Conservation (phyloP, 1,284 basidiomycete species). For the Mrakiaceae sp. region DNA sequence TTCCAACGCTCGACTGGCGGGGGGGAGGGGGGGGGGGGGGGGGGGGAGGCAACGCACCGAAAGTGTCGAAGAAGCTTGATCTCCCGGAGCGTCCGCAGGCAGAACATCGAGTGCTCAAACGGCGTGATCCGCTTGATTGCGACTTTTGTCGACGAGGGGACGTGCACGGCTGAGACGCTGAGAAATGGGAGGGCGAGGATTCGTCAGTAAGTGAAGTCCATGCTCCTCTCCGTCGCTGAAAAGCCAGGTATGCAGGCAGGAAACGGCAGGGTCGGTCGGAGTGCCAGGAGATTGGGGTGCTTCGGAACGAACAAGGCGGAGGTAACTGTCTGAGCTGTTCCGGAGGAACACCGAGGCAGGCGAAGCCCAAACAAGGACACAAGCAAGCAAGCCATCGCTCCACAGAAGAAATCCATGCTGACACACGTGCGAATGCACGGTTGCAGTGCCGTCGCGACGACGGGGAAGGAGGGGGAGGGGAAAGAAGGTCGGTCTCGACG, state of each 20-base stretch:
- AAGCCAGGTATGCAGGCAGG: background rate
- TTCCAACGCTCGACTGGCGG: conserved; percentile 11
- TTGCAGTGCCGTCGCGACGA: too few relatives aligned
- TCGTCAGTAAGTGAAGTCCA: background rate
- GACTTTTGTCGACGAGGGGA: conserved; percentile 52
- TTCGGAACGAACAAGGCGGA: background rate
- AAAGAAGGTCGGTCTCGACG: too few relatives aligned
- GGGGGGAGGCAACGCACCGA: conserved; percentile 9
- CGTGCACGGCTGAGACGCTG: conserved; percentile 48
- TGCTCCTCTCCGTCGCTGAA: background rate
- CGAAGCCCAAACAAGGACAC: background rate
- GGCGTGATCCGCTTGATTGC: conserved; percentile 74
- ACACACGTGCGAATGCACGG: too few relatives aligned
- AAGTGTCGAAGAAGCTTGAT: conserved; percentile 75
- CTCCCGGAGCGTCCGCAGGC: conserved; percentile 71
- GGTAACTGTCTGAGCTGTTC: background rate
- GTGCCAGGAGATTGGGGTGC: background rate
- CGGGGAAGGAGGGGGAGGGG: too few relatives aligned
- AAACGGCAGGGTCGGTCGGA: background rate
- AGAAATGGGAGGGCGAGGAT: background rate
- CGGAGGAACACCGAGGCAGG: background rate
- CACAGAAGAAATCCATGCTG: too few relatives aligned
- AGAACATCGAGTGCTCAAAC: conserved; percentile 81
- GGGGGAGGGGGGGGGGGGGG: background rate
- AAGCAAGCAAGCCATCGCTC: too few relatives aligned